Conservation (phyloP, 1,284 basidiomycete species). For the Apiotrichum sp. region DNA sequence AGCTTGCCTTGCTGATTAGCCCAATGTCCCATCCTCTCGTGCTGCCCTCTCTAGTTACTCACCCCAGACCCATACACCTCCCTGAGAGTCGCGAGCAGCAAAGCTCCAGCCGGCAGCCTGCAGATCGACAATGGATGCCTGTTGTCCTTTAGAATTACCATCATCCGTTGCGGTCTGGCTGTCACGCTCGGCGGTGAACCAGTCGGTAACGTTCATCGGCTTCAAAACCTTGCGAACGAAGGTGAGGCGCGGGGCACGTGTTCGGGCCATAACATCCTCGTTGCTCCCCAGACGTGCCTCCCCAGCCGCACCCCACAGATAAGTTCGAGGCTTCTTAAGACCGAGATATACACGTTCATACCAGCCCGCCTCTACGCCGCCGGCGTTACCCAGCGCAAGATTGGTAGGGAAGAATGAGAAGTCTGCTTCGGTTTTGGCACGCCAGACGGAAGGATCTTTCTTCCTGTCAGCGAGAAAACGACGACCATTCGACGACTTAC, state of each 20-base stretch:
- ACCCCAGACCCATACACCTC: constrained; percentile 79
- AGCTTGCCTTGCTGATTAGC: constrained; percentile 3
- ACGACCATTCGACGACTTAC: constrained; percentile 52
- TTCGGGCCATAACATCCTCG: not conserved
- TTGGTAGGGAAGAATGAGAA: constrained; percentile 62
- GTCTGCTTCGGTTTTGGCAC: constrained; percentile 61
- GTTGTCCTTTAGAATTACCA: not conserved
- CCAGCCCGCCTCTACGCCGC: constrained; percentile 47
- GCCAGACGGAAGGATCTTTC: constrained; percentile 75
- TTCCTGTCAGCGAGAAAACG: constrained; percentile 22
- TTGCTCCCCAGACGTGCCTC: constrained; percentile 21
- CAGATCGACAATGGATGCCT: constrained; percentile 52
- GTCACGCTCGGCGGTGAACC: not conserved
- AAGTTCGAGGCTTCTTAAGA: constrained; percentile 56
- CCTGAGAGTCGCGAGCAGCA: constrained; percentile 56
- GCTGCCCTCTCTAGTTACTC: constrained; percentile 21
- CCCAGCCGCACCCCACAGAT: constrained; percentile 69
- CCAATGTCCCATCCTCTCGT: too few species aligned
- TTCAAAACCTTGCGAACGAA: not conserved
- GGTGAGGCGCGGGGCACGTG: not conserved
- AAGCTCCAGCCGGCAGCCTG: constrained; percentile 68
- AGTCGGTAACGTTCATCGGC: constrained; percentile 3
- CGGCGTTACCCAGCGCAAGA: constrained; percentile 18
- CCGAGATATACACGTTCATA: constrained; percentile 75
- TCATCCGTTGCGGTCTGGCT: not conserved